Base-by-base conservation (phyloP, 768 basidiomycete genomes). In the Pulveroboletus sp. region DNA sequence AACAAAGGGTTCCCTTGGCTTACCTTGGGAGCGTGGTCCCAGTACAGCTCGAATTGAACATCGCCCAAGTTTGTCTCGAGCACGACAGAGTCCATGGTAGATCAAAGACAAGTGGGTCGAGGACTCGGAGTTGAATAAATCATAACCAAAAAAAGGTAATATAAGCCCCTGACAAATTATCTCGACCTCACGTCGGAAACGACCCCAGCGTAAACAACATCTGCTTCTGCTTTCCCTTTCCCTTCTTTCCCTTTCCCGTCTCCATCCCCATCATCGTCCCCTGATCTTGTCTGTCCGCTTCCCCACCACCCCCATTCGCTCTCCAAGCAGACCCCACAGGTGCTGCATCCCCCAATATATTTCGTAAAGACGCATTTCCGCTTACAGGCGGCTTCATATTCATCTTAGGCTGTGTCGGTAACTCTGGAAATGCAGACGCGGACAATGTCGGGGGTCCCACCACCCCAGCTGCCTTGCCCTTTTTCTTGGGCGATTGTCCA, bases 11-110 rank as follows among this genome's bases (percentile, higher is more conserved):
- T 5, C 11, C 7, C 20, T 14, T 20, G 38, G 57, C 69, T 47
- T 49, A 78, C 78, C 70, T 75, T 79, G 65, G 93, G 94, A 2
- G 94, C 90, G 67, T 97, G 93, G 33, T 90, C 72, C 83, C 87
- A 92, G 71, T 97, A 97, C 20, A 98, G 76, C 69, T 98, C 94
- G 3, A 97, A 74, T 55, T 88, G 84, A 41, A 97, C 71, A 54
- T 92, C 82, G n/a, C 91, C 91, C 65, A 94, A 63, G 61, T 74
- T 91, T 16, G 91, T 94, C 69, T 90, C 85, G 19, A 93, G 68
- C 29, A 87, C 76, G 16, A 91, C 87, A 29, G 85, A 82, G 9
- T 62, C 60, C 66, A 66, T 66, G 29, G 52, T 7, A 8, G 12
- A 19, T 27, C 25, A 27, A 27, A 27, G 25, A 5, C 25, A 27